Evolutionary conservation across 768 basidiomycete genomes (phyloP), one percentile per base, ranked within the genome.

Genomic region (Ramaria sp.): DNA sequence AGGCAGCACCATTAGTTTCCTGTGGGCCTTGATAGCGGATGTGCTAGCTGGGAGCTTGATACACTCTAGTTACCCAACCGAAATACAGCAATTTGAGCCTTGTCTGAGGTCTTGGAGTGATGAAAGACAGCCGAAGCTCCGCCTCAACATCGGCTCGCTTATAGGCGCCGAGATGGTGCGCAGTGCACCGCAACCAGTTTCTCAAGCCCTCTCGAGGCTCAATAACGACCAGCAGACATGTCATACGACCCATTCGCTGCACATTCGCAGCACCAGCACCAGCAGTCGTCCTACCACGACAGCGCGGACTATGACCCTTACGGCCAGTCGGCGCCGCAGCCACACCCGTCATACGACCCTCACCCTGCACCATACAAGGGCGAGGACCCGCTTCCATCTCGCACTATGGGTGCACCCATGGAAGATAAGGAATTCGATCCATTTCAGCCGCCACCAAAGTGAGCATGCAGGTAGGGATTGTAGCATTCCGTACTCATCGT

Each of bases 261-360:
- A 22, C 48, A 20, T 27, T 2, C 27, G 3, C 48, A 49, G 22
- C 17, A 3, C 12, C 51, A 52, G 7, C 64, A 64, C 51, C 62
- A 61, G 22, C 65, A 68, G 50, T 60, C 63, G n/a, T 67, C 67
- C 45, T 74, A 75, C 61, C 61, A 62, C 34, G 69, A 75, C 30
- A 61, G 64, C 19, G 63, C 70, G 2, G 66, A 65, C 37, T 76
- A 73, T 64, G 76, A 78, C 65, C 73, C 80, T 27, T 84, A 82
- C 63, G 61, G 66, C 63, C 59, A 62, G 59, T 59, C 63, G 33
- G 33, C 51, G 33, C 61, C 67, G 45, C 72, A 73, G 61, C 75
- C 76, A 15, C 77, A 82, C 54, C 73, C 76, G 37, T 70, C 78
- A 0, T 81, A 84, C 63, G 79, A 81, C 57, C 77, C 78, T 17